Conservation (phyloP, 2,329 filamentous ascomycete genomes). For the Beauveria sp. region DNA sequence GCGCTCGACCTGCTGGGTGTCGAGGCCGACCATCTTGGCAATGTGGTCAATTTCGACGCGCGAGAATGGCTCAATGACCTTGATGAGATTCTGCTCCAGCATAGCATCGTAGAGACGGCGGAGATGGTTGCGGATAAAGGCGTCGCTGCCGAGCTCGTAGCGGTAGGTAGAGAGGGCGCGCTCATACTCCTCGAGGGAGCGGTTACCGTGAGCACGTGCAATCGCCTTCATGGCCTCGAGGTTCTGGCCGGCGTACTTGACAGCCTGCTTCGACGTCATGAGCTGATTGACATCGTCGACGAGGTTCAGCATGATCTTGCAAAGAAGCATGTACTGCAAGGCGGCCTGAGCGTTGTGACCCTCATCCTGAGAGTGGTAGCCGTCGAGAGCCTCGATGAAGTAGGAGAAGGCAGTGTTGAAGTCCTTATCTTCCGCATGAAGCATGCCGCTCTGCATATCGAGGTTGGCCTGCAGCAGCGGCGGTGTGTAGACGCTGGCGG, state of each 20-base stretch:
- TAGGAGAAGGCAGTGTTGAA: conserved; percentile 99
- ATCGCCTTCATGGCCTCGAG: conserved; percentile 99
- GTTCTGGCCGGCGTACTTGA: conserved; percentile 91
- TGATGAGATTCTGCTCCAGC: conserved; percentile 98
- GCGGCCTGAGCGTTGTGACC: conserved; percentile 85
- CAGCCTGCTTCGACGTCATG: conserved; percentile 91
- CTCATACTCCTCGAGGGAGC: conserved; percentile 95
- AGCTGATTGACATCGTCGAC: conserved; percentile 93
- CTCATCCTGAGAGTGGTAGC: conserved; percentile 91
- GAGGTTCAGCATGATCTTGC: conserved; percentile 99
- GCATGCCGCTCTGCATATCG: conserved; percentile 98
- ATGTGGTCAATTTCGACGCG: conserved; percentile 95
- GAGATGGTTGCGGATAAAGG: conserved; percentile 95
- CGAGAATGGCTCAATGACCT: conserved; percentile 98
- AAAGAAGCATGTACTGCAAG: conserved; percentile 97
- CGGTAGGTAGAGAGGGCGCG: conserved; percentile 82
- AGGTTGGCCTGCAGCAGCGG: conserved; percentile 90
- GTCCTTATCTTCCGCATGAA: conserved; percentile 97
- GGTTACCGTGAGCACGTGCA: conserved; percentile 88
- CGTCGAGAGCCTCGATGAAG: conserved; percentile 97
- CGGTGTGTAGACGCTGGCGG: conserved; percentile 94
- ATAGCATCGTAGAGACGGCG: conserved; percentile 95
- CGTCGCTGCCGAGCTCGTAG: conserved; percentile 87
- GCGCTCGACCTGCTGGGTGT: conserved; percentile 93
- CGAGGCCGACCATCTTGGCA: conserved; percentile 93